Percentiles rank a stretch among this genome's conserved stretches.
These are phyloP conservation scores for Pseudisothecium myosuroides DNA, from an alignment of 225 moss, liverwort and hornwort genomes.

Conservation along the genomic window DNA sequence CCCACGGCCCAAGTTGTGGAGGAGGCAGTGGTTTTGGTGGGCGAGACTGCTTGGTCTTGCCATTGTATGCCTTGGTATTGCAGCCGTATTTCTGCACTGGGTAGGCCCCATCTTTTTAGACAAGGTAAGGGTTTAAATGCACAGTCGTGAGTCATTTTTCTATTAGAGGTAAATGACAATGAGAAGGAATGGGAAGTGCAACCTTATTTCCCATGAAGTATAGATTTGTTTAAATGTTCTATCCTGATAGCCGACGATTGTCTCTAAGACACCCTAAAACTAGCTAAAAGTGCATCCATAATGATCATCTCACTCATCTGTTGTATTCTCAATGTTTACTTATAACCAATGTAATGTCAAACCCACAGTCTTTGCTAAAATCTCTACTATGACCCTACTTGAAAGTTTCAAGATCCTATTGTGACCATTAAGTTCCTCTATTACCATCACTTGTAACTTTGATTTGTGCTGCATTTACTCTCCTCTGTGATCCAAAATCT, in stretches of 20 bases:
- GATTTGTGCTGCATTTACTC: not conserved
- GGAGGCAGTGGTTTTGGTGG: slow-evolving; percentile 54
- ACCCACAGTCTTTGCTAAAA: not conserved
- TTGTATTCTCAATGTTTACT: not conserved
- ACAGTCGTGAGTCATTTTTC: not conserved
- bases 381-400: not conserved
- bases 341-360: not conserved
- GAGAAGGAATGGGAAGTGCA: not conserved
- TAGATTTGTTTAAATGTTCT: not conserved
- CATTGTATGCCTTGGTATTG: slow-evolving; percentile 24
- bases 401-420: not conserved
- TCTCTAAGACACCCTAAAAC: not conserved
- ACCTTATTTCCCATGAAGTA: not conserved
- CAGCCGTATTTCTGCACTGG: slow-evolving; percentile 42
- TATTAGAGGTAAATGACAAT: not conserved
- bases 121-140: slow-evolving; percentile 26
- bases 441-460: not conserved
- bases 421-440: not conserved
- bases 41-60: slow-evolving; percentile 16
- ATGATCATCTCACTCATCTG: not conserved
- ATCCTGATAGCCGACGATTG: not conserved
- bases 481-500: not conserved
- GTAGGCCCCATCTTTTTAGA: slow-evolving; percentile 65
- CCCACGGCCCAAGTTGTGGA: slow-evolving; percentile 9
- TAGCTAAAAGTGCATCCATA: not conserved